phyloP scores from a whole-genome alignment of 2,329 filamentous ascomycete species.

The Verticillium albo-atrum region DNA sequence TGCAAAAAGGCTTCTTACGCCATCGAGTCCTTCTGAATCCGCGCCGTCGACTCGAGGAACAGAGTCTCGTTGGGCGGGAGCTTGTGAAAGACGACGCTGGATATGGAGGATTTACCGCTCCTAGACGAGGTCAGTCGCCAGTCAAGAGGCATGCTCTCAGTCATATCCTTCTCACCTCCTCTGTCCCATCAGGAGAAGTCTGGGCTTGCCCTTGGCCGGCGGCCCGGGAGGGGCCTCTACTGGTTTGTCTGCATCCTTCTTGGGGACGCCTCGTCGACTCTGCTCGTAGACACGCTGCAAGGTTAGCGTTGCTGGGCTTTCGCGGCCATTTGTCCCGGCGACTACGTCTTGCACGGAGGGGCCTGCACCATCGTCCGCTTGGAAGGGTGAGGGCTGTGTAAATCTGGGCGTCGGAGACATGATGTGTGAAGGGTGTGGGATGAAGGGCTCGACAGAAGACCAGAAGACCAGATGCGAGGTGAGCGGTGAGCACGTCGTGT shows the following conservation, averaged over 20 bases:
- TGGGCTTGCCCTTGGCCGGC: conserved; percentile 66
- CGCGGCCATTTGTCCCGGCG: conserved; percentile 27
- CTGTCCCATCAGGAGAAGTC: conserved; percentile 90
- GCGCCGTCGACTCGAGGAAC: conserved; percentile 90
- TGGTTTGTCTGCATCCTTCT: conserved; percentile 38
- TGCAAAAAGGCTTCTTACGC: conserved; percentile 57
- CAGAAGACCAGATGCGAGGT: background rate
- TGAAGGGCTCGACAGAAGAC: background rate
- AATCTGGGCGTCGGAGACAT: conserved; percentile 2
- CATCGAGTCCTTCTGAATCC: conserved; percentile 92
- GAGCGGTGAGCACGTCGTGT: background rate
- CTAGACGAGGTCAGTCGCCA: conserved; percentile 38
- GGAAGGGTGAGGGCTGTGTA: conserved; percentile 8
- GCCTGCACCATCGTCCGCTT: conserved; percentile 9
- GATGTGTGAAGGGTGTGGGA: background rate
- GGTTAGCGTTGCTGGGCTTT: conserved; percentile 58
- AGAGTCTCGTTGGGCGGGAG: conserved; percentile 92
- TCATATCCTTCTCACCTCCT: conserved; percentile 67
- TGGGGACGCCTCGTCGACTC: conserved; percentile 49
- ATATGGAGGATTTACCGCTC: conserved; percentile 97
- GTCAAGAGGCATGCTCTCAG: background rate
- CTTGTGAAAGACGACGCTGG: conserved; percentile 98
- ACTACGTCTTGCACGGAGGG: conserved; percentile 18
- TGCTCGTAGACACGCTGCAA: conserved; percentile 60
- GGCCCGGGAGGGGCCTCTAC: conserved; percentile 39